Base-by-base conservation (phyloP, 2,329 filamentous ascomycete species). In the Incumbomyces lentus region DNA sequence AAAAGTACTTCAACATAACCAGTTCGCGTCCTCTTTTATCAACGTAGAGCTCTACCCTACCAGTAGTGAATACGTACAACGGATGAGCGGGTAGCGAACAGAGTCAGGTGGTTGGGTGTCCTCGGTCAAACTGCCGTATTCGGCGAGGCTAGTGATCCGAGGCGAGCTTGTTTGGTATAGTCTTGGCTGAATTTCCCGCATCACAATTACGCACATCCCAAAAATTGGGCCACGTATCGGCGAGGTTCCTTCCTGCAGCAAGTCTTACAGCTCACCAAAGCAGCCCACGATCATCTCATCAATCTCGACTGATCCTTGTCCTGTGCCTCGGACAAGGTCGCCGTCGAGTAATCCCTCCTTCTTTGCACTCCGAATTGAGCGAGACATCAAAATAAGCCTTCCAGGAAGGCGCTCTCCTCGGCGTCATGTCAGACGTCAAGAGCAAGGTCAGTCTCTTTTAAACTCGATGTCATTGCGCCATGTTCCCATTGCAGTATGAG, bases 361-460 rank as follows among this genome's bases (percentile, higher is more conserved):
- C 32, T 41, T 44, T 38, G 31, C 32, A n/a, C 34, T 41, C 37
- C 65, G 64, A 67, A 65, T 67, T 70, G 67, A 60, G 61, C 67
- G 64, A 64, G 68, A 68, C 67, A 49, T 54, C 65, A 60, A 62
- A 63, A 62, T 63, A 62, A 65, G 68, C 69, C 70, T 71, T 68
- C 63, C 59, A 62, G 68, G 69, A 71, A 72, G 69, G 69, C 67
- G 62, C 63, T 62, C 60, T 60, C 65, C 60, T 60, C 60, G 61
- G 62, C 68, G 67, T 69, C 67, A 72, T 72, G 69, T 58, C 65
- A 59, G 69, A 72, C 67, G 67, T 73, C 64, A 69, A 69, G 66
- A 71, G 68, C 59, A 71, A 72, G 69, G 70, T 72, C 65, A 59
- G 68, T 55, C 35, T 46, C 40, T 39, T 32, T 42, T 38, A 44